Conservation (phyloP, 768 basidiomycete species). For the Leccinum pellstonianum region DNA sequence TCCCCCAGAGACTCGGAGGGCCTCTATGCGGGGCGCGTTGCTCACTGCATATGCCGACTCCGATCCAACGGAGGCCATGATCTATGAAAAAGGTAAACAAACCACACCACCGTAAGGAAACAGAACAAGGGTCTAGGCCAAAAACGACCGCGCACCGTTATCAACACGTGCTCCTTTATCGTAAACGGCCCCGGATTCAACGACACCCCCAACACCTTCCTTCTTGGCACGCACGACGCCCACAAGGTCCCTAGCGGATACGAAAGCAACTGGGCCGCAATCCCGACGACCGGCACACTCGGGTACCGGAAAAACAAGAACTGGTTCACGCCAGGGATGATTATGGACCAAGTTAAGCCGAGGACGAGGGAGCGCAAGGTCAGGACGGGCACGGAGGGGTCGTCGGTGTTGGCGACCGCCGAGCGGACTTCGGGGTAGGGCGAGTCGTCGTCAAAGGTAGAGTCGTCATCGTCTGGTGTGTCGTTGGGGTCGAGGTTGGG, state of each 20-base stretch:
- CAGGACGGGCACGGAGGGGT: conserved; percentile 56
- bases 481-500: conserved; percentile 27
- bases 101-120: background rate
- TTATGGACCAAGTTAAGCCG: conserved; percentile 66
- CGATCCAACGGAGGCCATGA: conserved; percentile 59
- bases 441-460: conserved; percentile 53
- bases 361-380: conserved; percentile 72
- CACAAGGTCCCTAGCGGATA: conserved; percentile 65
- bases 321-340: conserved; percentile 67
- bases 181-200: conserved; percentile 77
- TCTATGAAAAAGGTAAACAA: conserved; percentile 31
- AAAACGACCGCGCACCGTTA: conserved; percentile 43
- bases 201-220: conserved; percentile 55
- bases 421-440: conserved; percentile 74
- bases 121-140: conserved; percentile 22
- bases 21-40: background rate
- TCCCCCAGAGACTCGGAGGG: background rate
- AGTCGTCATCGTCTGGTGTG: background rate
- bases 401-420: conserved; percentile 70
- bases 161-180: conserved; percentile 74
- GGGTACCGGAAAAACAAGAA: conserved; percentile 81
- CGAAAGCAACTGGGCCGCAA: conserved; percentile 70
- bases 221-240: conserved; percentile 52
- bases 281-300: conserved; percentile 55
- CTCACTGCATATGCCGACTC: conserved; percentile 57